Conservation (phyloP, 2,329 filamentous ascomycete genomes). For the Aureobasidium sp. region DNA sequence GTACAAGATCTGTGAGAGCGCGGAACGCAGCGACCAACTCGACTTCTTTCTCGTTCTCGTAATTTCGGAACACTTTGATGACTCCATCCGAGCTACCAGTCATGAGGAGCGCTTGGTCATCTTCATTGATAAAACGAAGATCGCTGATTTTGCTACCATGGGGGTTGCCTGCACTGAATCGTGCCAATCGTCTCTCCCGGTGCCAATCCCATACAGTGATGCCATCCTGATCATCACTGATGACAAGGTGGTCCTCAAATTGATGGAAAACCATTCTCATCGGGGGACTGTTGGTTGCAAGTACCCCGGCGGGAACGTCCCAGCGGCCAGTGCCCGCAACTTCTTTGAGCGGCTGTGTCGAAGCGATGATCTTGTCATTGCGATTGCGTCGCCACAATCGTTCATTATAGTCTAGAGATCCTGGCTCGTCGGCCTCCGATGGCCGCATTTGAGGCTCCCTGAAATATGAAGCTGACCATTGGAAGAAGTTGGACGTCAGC, state of each 20-base stretch:
- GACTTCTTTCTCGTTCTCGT: slow-evolving; percentile 68
- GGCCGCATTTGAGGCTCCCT: slow-evolving; percentile 97
- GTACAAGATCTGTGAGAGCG: slow-evolving; percentile 86
- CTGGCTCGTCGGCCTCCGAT: slow-evolving; percentile 90
- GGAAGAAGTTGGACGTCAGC: slow-evolving; percentile 74
- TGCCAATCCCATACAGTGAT: slow-evolving; percentile 91
- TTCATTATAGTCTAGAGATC: slow-evolving; percentile 93
- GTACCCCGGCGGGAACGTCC: slow-evolving; percentile 74
- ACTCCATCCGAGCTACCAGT: slow-evolving; percentile 94
- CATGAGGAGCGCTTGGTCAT: slow-evolving; percentile 90
- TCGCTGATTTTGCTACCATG: slow-evolving; percentile 87
- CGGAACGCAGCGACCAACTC: slow-evolving; percentile 88
- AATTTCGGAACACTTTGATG: slow-evolving; percentile 86
- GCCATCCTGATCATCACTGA: slow-evolving; percentile 87
- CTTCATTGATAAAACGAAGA: slow-evolving; percentile 95
- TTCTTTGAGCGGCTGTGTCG: slow-evolving; percentile 89
- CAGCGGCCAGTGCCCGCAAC: slow-evolving; percentile 79
- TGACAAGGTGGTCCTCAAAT: slow-evolving; percentile 91
- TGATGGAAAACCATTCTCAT: slow-evolving; percentile 95
- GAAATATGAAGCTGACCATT: slow-evolving; percentile 97
- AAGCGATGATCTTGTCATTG: slow-evolving; percentile 85
- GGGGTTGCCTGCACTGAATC: slow-evolving; percentile 93
- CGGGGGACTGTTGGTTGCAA: slow-evolving; percentile 85
- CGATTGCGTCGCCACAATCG: slow-evolving; percentile 85
- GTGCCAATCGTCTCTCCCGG: slow-evolving; percentile 63